Percentiles rank a stretch among this genome's conserved stretches.
phyloP scores from a whole-genome alignment of 2,329 filamentous ascomycete genomes.

The Talaromyces sp. region DNA sequence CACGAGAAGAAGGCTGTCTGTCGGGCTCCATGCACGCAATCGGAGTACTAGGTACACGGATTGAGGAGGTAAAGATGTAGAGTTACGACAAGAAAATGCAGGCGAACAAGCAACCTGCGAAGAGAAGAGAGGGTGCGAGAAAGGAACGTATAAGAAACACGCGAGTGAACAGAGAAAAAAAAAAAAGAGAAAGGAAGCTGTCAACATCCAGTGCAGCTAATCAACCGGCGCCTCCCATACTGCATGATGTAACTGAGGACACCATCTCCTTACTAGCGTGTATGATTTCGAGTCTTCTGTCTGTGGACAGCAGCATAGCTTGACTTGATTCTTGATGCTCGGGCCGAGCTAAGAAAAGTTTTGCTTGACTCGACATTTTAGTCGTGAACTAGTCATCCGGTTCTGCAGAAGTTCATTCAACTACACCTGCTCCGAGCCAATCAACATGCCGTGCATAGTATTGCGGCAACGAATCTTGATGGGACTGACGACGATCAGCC shows the following conservation, averaged over 20 bases:
- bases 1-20: background rate
- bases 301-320: background rate
- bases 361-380: background rate
- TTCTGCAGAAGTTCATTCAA: background rate
- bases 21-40: constrained; percentile 8
- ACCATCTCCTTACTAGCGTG: background rate
- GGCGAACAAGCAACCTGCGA: background rate
- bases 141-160: background rate
- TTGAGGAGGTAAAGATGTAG: background rate
- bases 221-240: background rate
- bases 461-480: constrained; percentile 1
- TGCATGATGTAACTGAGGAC: background rate
- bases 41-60: background rate
- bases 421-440: background rate
- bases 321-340: background rate
- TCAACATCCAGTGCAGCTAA: background rate
- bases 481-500: constrained; percentile 1
- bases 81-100: background rate
- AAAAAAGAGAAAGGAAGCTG: constrained; percentile 1
- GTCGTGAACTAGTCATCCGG: background rate
- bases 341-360: background rate
- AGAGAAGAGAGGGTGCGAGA: background rate
- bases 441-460: background rate
- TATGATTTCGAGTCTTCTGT: background rate
- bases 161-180: background rate